Evolutionary conservation across 257 asterid genomes (phyloP).

Genomic region (Osmanthus fragrans): DNA sequence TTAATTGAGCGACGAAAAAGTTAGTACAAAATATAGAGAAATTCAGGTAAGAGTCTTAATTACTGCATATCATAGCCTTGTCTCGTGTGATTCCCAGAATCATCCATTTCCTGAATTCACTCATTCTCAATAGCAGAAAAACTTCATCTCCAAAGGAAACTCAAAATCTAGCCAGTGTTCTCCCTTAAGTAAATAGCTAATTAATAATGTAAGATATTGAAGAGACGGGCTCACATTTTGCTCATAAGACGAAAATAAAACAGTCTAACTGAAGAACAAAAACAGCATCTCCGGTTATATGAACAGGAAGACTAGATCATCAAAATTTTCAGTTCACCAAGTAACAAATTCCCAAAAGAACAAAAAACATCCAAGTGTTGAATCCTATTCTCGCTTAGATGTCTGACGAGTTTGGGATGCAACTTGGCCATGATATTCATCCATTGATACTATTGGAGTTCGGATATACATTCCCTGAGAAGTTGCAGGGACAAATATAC

Average conservation of each 20-base stretch:
- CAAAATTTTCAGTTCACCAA: neutral
- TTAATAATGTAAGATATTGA: neutral
- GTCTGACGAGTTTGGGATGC: conserved; percentile 11
- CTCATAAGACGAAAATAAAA: neutral
- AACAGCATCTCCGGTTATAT: neutral
- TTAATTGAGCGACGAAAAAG: too few relatives aligned
- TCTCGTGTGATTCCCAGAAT: too few relatives aligned
- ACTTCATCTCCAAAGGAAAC: neutral
- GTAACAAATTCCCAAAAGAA: neutral
- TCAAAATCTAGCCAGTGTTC: neutral
- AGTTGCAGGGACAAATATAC: conserved; percentile 28
- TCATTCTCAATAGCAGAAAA: neutral
- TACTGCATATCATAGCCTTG: neutral
- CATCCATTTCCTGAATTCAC: neutral
- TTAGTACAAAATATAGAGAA: too few relatives aligned
- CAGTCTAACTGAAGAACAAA: neutral
- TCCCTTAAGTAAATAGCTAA: neutral
- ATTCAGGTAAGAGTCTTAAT: neutral
- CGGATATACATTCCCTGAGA: conserved; percentile 29
- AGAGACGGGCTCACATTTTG: neutral
- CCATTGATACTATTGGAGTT: conserved; percentile 3
- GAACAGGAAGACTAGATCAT: neutral
- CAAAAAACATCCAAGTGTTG: neutral
- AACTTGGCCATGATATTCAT: conserved; percentile 20
- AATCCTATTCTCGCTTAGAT: conserved; percentile 9